Evolutionary conservation across 2,329 filamentous ascomycete genomes (phyloP), one percentile per base, ranked within the genome.

Genomic region (Fusarium begoniae): DNA sequence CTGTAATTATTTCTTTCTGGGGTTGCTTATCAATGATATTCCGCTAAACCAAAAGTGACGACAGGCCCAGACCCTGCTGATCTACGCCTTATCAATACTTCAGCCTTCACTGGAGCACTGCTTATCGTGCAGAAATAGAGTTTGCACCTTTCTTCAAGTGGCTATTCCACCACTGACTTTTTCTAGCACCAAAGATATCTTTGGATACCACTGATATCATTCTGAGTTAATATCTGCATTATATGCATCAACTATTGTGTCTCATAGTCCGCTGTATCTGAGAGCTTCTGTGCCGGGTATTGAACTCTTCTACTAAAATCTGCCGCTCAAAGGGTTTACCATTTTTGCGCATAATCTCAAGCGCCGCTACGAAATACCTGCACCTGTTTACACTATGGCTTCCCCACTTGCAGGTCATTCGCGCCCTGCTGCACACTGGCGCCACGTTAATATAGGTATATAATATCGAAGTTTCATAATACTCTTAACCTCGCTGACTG

Each of bases 11-110:
- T 59, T 30, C 41, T 51, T 20, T 38, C 32, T 6, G 20, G 44
- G 26, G 56, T 56, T 22, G 53, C 55, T 58, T 58, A 58, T 58
- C 55, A 48, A 58, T 11, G 11, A 50, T 37, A 37, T 37, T 7
- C 40, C 40, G 38, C 41, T 58, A 58, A 10, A 37, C 55, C 30
- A 22, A 48, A 50, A 28, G 10, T 48, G 55, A 40, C 14, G 14
- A 26, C 18, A 47, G 54, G 26, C 26, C 8, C 14, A 32, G 22
- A n/a, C 53, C 15, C 10, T 40, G 14, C 24, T 10, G 51, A 40
- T 40, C 18, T 7, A 13, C 20, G 10, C 26, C 37, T 56, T 43
- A 56, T 56, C 53, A 43, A 56, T 56, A 0, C 38, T 41, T 8
- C 8, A 5, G 15, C 20, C 22, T 38, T 48, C 45, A 48, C 45